phyloP scores from a whole-genome alignment of 352 stramenopile species.

The Phytopythium cucurbitacearum region DNA sequence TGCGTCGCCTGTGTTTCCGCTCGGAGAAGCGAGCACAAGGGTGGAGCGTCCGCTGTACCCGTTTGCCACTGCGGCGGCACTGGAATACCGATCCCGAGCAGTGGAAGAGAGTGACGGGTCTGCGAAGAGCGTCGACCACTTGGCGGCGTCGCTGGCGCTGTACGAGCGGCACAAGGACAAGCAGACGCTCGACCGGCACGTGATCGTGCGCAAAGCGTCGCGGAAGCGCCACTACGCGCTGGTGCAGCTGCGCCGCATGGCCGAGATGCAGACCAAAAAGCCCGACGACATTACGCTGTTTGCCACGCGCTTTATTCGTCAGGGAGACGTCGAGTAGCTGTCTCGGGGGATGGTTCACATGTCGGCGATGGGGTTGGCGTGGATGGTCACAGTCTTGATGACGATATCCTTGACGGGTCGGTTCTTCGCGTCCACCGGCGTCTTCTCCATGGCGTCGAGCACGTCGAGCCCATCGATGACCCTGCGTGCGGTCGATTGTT shows the following conservation, averaged over 20 bases:
- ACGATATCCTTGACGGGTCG: conserved; percentile 86
- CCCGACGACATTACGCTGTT: conserved; percentile 78
- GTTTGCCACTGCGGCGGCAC: conserved; percentile 57
- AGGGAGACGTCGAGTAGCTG: not conserved
- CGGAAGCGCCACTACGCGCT: conserved; percentile 73
- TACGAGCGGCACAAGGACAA: conserved; percentile 48
- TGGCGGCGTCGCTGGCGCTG: conserved; percentile 42
- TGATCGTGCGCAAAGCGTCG: conserved; percentile 41
- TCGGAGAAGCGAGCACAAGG: not conserved
- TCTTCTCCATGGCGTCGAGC: conserved; percentile 96
- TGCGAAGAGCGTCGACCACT: conserved; percentile 33
- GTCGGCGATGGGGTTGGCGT: conserved; percentile 91
- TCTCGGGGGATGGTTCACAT: conserved; percentile 13
- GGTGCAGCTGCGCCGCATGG: conserved; percentile 65
- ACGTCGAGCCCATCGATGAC: conserved; percentile 96
- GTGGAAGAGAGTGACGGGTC: conserved; percentile 22
- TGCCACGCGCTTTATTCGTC: conserved; percentile 47
- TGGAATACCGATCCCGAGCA: conserved; percentile 57
- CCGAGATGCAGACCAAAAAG: conserved; percentile 70
- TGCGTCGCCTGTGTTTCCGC: not conserved
- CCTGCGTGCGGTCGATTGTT: conserved; percentile 16
- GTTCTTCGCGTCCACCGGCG: conserved; percentile 90
- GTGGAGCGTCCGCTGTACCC: conserved; percentile 27
- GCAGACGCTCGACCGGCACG: conserved; percentile 46
- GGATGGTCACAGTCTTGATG: conserved; percentile 88